phyloP scores from a whole-genome alignment of 2,329 filamentous ascomycete species.

The Ciborinia camelliae region DNA sequence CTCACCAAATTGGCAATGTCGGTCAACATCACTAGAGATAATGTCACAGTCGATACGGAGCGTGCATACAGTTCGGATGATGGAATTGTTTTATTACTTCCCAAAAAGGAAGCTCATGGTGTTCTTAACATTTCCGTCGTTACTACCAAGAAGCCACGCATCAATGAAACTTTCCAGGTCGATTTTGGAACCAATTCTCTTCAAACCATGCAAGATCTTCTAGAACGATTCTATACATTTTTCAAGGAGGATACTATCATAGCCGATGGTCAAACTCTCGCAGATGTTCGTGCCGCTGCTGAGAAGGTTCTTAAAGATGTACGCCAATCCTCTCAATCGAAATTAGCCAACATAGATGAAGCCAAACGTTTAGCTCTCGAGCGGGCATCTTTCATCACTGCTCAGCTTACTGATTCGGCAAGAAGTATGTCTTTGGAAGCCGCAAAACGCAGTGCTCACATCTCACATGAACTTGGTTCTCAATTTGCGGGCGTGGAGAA shows the following conservation, averaged over 20 bases:
- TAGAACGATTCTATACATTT: slow-evolving; percentile 30
- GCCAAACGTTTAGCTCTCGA: slow-evolving; percentile 28
- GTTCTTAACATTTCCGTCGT: slow-evolving; percentile 56
- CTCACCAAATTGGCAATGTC: slow-evolving; percentile 54
- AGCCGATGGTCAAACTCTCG: slow-evolving; percentile 24
- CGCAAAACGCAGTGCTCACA: slow-evolving; percentile 32
- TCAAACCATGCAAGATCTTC: slow-evolving; percentile 30
- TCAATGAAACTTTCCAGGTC: slow-evolving; percentile 59
- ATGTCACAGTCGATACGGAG: slow-evolving; percentile 47
- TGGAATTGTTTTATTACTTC: slow-evolving; percentile 44
- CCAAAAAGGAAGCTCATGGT: slow-evolving; percentile 54
- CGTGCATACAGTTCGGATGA: slow-evolving; percentile 37
- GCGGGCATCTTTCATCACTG: slow-evolving; percentile 25
- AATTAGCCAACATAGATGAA: slow-evolving; percentile 27
- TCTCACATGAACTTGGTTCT: slow-evolving; percentile 32
- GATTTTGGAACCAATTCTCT: slow-evolving; percentile 48
- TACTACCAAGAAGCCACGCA: slow-evolving; percentile 56
- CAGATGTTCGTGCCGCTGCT: slow-evolving; percentile 24
- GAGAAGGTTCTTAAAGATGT: slow-evolving; percentile 30
- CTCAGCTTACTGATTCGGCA: slow-evolving; percentile 27
- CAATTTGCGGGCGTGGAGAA: slow-evolving; percentile 37
- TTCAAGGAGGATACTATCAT: slow-evolving; percentile 26
- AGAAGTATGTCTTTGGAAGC: slow-evolving; percentile 32
- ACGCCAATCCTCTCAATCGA: slow-evolving; percentile 25
- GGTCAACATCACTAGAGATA: slow-evolving; percentile 52